Conservation (phyloP, 768 basidiomycete species). For the Favolaschia claudopus region DNA sequence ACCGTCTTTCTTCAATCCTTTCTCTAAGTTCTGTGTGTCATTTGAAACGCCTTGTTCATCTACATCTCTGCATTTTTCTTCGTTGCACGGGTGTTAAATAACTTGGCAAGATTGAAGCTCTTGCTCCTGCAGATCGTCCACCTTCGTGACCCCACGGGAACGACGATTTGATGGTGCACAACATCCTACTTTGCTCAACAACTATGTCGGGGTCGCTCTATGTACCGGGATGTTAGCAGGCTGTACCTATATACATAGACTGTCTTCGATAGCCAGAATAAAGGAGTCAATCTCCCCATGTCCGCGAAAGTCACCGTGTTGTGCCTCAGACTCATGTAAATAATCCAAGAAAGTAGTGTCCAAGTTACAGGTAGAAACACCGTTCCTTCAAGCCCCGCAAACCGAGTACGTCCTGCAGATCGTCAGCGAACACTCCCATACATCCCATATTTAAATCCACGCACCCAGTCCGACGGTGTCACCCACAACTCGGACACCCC, state of each 20-base stretch:
- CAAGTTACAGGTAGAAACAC: slow-evolving; percentile 74
- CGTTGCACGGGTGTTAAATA: slow-evolving; percentile 73
- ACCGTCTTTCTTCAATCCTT: neutral
- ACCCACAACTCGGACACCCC: slow-evolving; percentile 91
- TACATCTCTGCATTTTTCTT: slow-evolving; percentile 57
- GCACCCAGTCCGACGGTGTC: slow-evolving; percentile 85
- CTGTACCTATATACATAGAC: no score
- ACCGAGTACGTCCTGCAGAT: slow-evolving; percentile 71
- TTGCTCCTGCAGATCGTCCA: slow-evolving; percentile 65
- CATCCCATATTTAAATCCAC: slow-evolving; percentile 28
- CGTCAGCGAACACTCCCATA: slow-evolving; percentile 4
- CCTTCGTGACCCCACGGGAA: slow-evolving; percentile 45
- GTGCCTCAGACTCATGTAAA: no score
- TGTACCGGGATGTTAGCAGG: no score
- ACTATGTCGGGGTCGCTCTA: no score
- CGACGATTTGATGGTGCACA: slow-evolving; percentile 59
- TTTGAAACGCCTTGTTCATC: slow-evolving; percentile 62
- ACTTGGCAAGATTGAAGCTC: slow-evolving; percentile 59
- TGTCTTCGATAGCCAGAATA: no score
- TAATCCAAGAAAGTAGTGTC: neutral
- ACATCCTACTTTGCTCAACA: slow-evolving; percentile 36
- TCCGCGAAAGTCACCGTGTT: no score
- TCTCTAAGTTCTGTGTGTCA: neutral
- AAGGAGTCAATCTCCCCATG: no score
- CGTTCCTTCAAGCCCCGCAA: slow-evolving; percentile 85